Percentiles rank a stretch among this genome's conserved stretches.
phyloP scores from a whole-genome alignment of 805 yeast species.

The Candida stauntonica region DNA sequence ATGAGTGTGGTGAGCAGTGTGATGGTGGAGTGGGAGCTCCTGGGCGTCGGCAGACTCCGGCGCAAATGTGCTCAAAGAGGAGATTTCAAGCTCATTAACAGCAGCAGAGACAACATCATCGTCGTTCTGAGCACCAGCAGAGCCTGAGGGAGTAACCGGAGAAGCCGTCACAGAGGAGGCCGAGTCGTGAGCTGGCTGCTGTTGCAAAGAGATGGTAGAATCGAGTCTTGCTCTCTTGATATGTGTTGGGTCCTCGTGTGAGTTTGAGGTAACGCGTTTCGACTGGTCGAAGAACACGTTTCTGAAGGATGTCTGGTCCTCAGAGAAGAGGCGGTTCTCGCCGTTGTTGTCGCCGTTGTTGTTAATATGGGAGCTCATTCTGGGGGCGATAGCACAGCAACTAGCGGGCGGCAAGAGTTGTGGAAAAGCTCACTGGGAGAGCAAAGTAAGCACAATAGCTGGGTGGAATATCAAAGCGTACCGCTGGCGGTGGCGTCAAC shows the following conservation, averaged over 20 bases:
- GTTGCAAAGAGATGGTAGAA: constrained; percentile 17
- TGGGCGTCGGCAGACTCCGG: constrained; percentile 15
- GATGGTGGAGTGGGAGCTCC: constrained; percentile 1
- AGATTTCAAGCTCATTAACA: constrained; percentile 15
- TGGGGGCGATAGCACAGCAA: neutral
- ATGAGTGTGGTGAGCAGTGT: constrained; percentile 6
- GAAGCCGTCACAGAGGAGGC: constrained; percentile 12
- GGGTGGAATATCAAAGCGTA: too few relatives aligned
- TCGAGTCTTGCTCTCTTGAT: constrained; percentile 32
- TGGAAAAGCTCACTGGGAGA: neutral
- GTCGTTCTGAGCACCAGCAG: too few relatives aligned
- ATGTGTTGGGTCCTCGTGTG: constrained; percentile 15
- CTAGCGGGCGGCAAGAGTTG: neutral
- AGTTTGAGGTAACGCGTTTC: constrained; percentile 20
- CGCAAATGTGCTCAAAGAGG: constrained; percentile 6
- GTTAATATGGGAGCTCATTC: constrained; percentile 38
- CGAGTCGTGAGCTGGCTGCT: constrained; percentile 10
- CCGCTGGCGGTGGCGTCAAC: too few relatives aligned
- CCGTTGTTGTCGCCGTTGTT: constrained; percentile 31
- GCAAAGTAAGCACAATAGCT: too few relatives aligned
- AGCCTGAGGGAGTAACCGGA: neutral
- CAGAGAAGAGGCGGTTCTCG: constrained; percentile 32
- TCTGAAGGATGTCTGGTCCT: constrained; percentile 29
- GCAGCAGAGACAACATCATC: constrained; percentile 14
- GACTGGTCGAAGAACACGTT: constrained; percentile 25